phyloP scores from a whole-genome alignment of 805 yeast genomes.

The Wickerhamiella australiensis region DNA sequence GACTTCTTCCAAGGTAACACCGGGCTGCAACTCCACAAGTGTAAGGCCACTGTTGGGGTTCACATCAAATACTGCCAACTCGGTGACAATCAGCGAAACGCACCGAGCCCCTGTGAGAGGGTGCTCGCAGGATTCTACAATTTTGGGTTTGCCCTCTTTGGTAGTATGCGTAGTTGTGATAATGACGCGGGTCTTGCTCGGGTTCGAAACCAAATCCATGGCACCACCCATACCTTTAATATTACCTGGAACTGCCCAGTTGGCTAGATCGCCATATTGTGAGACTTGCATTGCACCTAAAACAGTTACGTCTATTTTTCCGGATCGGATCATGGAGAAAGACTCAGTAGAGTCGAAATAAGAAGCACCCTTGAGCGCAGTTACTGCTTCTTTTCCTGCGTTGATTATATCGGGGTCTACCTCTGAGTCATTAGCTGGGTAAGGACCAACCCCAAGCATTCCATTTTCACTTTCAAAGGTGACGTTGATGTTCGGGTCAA shows the following conservation, averaged over 20 bases:
- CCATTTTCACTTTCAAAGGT: constrained; percentile 41
- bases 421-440: constrained; percentile 31
- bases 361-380: constrained; percentile 37
- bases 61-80: constrained; percentile 38
- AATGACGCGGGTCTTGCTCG: constrained; percentile 35
- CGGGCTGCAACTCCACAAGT: constrained; percentile 34
- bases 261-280: constrained; percentile 38
- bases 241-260: constrained; percentile 42
- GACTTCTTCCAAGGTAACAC: constrained; percentile 33
- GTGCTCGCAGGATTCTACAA: constrained; percentile 34
- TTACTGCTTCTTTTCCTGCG: constrained; percentile 43
- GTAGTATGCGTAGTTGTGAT: constrained; percentile 40
- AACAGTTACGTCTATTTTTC: constrained; percentile 35
- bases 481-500: constrained; percentile 31
- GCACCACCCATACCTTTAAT: constrained; percentile 46
- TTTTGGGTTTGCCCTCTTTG: constrained; percentile 37
- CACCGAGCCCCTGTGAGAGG: constrained; percentile 39
- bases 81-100: constrained; percentile 37
- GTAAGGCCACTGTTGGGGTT: constrained; percentile 31
- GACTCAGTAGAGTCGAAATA: constrained; percentile 40
- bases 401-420: constrained; percentile 39
- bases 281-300: constrained; percentile 42
- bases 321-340: constrained; percentile 40
- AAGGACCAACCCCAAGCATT: constrained; percentile 40
- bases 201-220: constrained; percentile 41